Percentiles rank a stretch among this genome's conserved stretches.
These are phyloP conservation scores for Fusarium neocosmosporiellum DNA, from an alignment of 2,329 filamentous ascomycete species.

Conservation along the genomic window DNA sequence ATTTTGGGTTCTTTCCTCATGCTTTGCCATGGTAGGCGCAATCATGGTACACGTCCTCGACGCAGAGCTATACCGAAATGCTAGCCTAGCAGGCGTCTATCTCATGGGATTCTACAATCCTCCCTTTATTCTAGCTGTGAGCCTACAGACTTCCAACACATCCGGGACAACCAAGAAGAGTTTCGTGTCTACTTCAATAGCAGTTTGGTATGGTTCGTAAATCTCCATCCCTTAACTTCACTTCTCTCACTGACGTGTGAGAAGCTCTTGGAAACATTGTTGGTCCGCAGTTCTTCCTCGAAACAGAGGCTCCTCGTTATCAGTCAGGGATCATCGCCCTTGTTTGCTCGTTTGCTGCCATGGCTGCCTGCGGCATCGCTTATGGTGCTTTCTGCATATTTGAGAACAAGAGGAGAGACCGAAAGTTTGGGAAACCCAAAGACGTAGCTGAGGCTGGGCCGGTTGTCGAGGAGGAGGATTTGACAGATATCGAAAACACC, in stretches of 20 bases:
- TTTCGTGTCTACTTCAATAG: conserved; percentile 44
- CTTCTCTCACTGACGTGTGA: neutral
- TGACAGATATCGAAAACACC: conserved; percentile 33
- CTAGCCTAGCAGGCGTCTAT: conserved; percentile 46
- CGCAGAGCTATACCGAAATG: conserved; percentile 26
- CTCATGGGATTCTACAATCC: conserved; percentile 50
- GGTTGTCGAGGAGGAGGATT: conserved; percentile 15
- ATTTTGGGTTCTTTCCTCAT: conserved; percentile 43
- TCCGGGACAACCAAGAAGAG: conserved; percentile 47
- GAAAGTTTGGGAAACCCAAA: conserved; percentile 15
- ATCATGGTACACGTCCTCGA: conserved; percentile 43
- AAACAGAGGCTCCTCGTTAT: conserved; percentile 43
- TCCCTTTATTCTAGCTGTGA: conserved; percentile 44
- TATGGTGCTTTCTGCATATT: conserved; percentile 38
- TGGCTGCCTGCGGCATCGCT: conserved; percentile 29
- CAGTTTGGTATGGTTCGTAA: conserved; percentile 41
- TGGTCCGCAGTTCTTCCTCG: conserved; percentile 45
- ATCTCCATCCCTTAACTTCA: neutral
- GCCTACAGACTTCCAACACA: conserved; percentile 45
- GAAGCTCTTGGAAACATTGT: conserved; percentile 47
- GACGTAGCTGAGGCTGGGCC: conserved; percentile 4
- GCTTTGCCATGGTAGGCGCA: conserved; percentile 39
- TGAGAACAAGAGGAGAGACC: conserved; percentile 40
- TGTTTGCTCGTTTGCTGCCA: conserved; percentile 43
- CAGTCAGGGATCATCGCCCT: conserved; percentile 43